Base-by-base conservation (phyloP, 2,329 filamentous ascomycete species). In the Magnaporthiopsis incrustans region DNA sequence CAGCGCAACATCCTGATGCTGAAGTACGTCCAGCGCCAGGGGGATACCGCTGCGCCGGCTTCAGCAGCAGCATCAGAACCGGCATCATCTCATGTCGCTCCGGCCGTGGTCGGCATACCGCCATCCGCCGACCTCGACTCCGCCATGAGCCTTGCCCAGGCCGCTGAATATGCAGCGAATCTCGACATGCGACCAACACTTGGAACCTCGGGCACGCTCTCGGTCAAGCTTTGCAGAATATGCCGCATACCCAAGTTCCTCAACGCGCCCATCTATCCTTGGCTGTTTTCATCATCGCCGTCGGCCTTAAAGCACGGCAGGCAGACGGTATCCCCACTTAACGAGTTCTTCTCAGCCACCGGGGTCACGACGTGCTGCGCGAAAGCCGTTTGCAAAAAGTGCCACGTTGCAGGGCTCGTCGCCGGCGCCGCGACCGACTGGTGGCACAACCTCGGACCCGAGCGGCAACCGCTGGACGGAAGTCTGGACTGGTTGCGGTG, bases 371-470 rank as follows among this genome's bases (percentile, higher is more conserved):
- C 26, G 14, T 70, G 68, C 57, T 69, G 66, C 60, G 60, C 35
- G 8, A 63, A 62, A 38, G 6, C 25, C 32, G 61, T 70, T 32
- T 70, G 67, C 65, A 61, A 63, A 44, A 26, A 30, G 14, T 70
- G 69, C 56, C 50, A 66, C 15, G n/a, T 64, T 5, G 18, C 30
- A 0, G 56, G 53, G 18, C n/a, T 68, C 8, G 53, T 56, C 12
- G 25, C 57, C 1, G 59, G 57, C 35, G 59, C 69, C 11, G 35
- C 32, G 25, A 57, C 25, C 11, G 65, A 67, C 59, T 65, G 64
- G 56, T 68, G 68, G 69, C 57, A 66, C 56, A 57, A 66, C 57
- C 63, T 67, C 35, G 53, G 57, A 50, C 50, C 44, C 3, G 44
- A 53, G 44, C 44, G 44, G 15, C 30, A 30, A 30, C 44, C 44